Base-by-base conservation (phyloP, 2,329 filamentous ascomycete species). In the Botrytis sinoallii region DNA sequence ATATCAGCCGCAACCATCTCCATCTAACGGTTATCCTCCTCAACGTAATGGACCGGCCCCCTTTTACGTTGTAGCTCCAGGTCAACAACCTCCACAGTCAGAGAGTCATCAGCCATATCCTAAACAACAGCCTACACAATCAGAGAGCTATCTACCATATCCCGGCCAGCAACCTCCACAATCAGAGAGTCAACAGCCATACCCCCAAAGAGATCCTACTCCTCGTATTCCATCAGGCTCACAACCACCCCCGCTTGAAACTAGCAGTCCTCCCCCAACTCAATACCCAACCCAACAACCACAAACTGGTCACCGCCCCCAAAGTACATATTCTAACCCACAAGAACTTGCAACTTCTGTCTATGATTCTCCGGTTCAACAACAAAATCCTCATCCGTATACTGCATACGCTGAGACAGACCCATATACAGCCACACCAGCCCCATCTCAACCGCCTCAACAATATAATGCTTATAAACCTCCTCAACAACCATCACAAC, bases 271-370 rank as follows among this genome's bases (percentile, higher is more conserved):
- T 10, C 86, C 87, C 6, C 85, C 82, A 59, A 77, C 71, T 48
- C 82, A 85, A 57, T 89, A 89, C 78, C 84, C 72, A 61, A 86
- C 81, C 81, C 85, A 82, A 72, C 84, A 82, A 74, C 83, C 80
- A 75, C 81, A 82, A 76, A 82, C 80, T 29, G 83, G 82, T 73
- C 88, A 88, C 73, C 88, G 88, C 25, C 90, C 90, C 5, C 88
- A 90, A 79, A 91, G 89, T 81, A 92, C 89, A 18, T 92, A 92
- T 78, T 90, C 90, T 42, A 88, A 89, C 76, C 90, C 92, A 0
- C 93, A 95, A 82, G 93, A 95, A 83, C 85, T 95, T 65, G 91
- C 92, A 40, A 94, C 92, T 0, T 92, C 92, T 1, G 89, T 89
- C 16, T 95, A 94, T 79, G 92, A 94, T 81, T 92, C 92, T 5